A percentile compares a stretch with the other conserved stretches of the same genome.
These are phyloP conservation scores for Phytopythium oedochilum DNA, from an alignment of 352 stramenopile genomes.

Conservation along the genomic window DNA sequence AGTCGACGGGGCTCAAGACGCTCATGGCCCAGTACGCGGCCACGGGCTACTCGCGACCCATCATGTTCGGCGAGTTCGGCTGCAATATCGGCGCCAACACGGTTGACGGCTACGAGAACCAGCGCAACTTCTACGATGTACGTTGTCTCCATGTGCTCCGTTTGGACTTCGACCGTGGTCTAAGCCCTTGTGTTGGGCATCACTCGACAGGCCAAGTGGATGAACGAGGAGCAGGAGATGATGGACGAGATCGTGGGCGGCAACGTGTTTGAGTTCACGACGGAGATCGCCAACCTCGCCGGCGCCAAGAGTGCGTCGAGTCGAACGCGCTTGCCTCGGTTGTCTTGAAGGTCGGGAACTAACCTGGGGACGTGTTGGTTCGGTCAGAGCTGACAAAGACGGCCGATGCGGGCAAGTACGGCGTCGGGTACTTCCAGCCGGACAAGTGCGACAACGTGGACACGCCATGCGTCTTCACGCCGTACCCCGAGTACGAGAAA, in stretches of 20 bases:
- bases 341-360: background rate
- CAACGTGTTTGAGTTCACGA: constrained; percentile 77
- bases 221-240: constrained; percentile 73
- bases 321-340: too few relatives aligned
- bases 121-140: constrained; percentile 59
- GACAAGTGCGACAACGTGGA: constrained; percentile 52
- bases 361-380: background rate
- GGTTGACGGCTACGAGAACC: constrained; percentile 60
- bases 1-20: constrained; percentile 52
- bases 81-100: constrained; percentile 67
- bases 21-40: constrained; percentile 57
- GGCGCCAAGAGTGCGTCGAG: constrained; percentile 16
- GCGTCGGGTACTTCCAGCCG: constrained; percentile 61
- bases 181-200: background rate
- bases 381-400: constrained; percentile 29
- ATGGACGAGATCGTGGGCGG: constrained; percentile 56
- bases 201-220: constrained; percentile 54
- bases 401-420: constrained; percentile 47
- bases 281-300: constrained; percentile 51
- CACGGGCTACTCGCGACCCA: constrained; percentile 39
- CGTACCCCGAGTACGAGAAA: constrained; percentile 57
- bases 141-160: background rate
- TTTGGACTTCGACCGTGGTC: background rate
- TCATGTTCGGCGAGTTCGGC: constrained; percentile 79
- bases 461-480: constrained; percentile 39